phyloP scores from a whole-genome alignment of 2,329 filamentous ascomycete species.

The Paecilomyces niveus region DNA sequence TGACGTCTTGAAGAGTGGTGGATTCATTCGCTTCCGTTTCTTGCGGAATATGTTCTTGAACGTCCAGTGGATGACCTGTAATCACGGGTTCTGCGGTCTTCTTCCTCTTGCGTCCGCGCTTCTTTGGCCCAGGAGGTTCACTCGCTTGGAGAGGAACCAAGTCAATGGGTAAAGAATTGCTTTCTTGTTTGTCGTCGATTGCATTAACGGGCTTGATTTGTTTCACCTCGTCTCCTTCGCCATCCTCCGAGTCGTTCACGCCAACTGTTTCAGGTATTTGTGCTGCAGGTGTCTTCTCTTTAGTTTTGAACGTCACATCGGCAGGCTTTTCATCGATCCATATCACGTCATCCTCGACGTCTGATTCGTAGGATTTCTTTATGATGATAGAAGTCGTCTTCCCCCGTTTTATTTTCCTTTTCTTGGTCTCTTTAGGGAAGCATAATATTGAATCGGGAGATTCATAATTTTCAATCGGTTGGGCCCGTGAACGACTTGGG shows the following conservation, averaged over 20 bases:
- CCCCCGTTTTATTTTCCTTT: slow-evolving; percentile 38
- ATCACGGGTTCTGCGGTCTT: slow-evolving; percentile 18
- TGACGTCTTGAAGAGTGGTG: slow-evolving; percentile 4
- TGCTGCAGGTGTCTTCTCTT: slow-evolving; percentile 6
- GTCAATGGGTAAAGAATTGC: neutral
- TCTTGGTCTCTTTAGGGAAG: slow-evolving; percentile 27
- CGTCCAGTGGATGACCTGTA: slow-evolving; percentile 4
- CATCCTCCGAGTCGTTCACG: neutral
- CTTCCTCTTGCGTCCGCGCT: slow-evolving; percentile 37
- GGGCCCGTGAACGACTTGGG: neutral
- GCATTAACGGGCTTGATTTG: neutral
- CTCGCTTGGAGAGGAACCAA: neutral
- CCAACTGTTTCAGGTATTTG: neutral
- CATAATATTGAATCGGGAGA: slow-evolving; percentile 9
- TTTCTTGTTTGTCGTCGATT: neutral
- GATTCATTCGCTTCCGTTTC: neutral
- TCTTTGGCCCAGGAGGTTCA: slow-evolving; percentile 25
- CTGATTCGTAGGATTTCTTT: slow-evolving; percentile 20
- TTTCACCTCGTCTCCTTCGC: slow-evolving; percentile 5
- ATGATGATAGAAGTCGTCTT: slow-evolving; percentile 32
- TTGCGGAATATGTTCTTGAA: neutral
- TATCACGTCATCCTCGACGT: slow-evolving; percentile 34
- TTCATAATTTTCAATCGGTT: neutral
- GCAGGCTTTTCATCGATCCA: slow-evolving; percentile 29
- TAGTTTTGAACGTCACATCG: slow-evolving; percentile 1